Evolutionary conservation across 257 asterid species (phyloP), one percentile per base, ranked within the genome.

Genomic region (Ballota nigra): DNA sequence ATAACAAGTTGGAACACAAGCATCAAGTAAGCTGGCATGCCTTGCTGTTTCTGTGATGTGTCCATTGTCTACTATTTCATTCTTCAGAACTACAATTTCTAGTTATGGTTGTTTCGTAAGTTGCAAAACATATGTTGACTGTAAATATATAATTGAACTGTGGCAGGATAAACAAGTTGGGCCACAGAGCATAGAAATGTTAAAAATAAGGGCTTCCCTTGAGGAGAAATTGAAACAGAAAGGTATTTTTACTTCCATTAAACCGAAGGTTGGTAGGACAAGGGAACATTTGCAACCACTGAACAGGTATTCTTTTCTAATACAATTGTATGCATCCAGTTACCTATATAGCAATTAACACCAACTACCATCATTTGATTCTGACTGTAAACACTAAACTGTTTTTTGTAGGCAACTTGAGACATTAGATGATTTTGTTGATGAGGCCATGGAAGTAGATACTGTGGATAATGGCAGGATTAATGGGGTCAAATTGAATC

Each of bases 381-480:
- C 74, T 66, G 66, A 72, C 19, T 53, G 29, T 47, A 72, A 53
- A 41, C 60, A 49, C 51, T 62, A 66, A 57, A 49, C 63, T 83
- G 66, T 49, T 62, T 47, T 62, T 63, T 40, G 18, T 73, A 95
- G 99, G 57, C 83, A 84, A 73, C 86, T 95, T 43, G 99, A 92
- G 90, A 89, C 98, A 43, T 66, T 81, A 15, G 96, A 84, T 75
- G 99, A 95, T 84, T 91, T 85, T 81, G 91, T 85, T 80, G 99
- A 89, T 66, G 99, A 95, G 49, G 84, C 88, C 36, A 73, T 82
- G 80, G 89, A 80, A 68, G 62, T 77, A 63, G 90, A 80, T 24
- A 77, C 43, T 59, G 61, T 31, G 77, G 53, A 73, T 62, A 63
- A 64, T 69, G 78, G 79, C 47, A 76, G 69, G 75, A 69, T 75